Evolutionary conservation across 2,329 filamentous ascomycete genomes (phyloP).

Genomic region (Herpomyces periplanetae): DNA sequence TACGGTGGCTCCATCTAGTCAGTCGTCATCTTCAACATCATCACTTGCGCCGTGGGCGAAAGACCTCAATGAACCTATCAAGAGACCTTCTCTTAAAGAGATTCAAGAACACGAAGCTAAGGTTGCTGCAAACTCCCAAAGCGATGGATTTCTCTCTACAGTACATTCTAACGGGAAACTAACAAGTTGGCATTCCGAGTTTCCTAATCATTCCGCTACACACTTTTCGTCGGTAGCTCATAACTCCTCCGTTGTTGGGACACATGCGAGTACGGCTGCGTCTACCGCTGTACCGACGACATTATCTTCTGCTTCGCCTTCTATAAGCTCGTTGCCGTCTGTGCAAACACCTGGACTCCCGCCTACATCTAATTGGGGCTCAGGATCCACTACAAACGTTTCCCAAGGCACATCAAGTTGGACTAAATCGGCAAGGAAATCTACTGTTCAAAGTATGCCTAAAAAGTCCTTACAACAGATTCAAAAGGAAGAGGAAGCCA

Average conservation of each 20-base stretch:
- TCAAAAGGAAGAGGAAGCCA: constrained; percentile 67
- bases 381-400: no score
- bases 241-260: constrained; percentile 42
- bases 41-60: constrained; percentile 84
- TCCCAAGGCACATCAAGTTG: constrained; percentile 8
- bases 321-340: no score
- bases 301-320: constrained; percentile 24
- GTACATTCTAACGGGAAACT: no score
- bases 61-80: constrained; percentile 27
- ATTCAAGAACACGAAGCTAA: constrained; percentile 85
- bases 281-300: constrained; percentile 9
- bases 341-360: no score
- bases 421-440: constrained; percentile 6
- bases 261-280: constrained; percentile 21
- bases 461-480: constrained; percentile 90
- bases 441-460: constrained; percentile 8
- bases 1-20: no score
- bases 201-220: no score
- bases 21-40: no score
- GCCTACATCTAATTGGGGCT: no score
- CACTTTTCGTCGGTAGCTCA: constrained; percentile 52
- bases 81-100: constrained; percentile 67
- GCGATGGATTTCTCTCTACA: no score
- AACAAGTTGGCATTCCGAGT: no score
- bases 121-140: constrained; percentile 61